Evolutionary conservation across 108 stramenopile genomes (phyloP).

Genomic region (Epipyxis sp.): DNA sequence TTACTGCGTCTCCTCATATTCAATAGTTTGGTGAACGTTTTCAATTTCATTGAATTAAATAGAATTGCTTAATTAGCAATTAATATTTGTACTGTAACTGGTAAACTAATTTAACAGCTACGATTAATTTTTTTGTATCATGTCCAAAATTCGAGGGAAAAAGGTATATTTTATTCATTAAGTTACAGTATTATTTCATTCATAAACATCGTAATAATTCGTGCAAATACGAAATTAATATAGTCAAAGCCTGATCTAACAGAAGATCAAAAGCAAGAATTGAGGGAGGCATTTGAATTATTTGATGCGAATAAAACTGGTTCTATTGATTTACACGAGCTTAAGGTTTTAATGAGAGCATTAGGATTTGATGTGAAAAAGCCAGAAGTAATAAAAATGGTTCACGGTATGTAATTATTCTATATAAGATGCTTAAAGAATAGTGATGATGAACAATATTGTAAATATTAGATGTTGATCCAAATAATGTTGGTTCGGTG

Average conservation of each 20-base stretch:
- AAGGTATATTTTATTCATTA: neutral
- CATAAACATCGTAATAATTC: neutral
- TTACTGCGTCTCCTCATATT: no score
- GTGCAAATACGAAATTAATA: neutral
- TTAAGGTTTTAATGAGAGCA: slow-evolving; percentile 61
- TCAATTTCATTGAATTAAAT: neutral
- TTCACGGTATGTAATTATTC: slow-evolving; percentile 30
- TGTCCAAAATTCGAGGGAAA: neutral
- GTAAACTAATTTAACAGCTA: neutral
- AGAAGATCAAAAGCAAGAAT: slow-evolving; percentile 52
- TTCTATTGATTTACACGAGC: slow-evolving; percentile 55
- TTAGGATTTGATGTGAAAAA: slow-evolving; percentile 60
- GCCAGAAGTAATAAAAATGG: slow-evolving; percentile 48
- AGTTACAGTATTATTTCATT: neutral
- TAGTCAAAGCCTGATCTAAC: slow-evolving; percentile 45
- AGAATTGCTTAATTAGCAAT: neutral
- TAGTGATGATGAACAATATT: neutral
- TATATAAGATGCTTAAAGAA: neutral
- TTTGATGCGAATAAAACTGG: slow-evolving; percentile 60
- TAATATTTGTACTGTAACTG: neutral
- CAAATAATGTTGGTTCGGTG: slow-evolving; percentile 47
- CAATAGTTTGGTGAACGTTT: neutral
- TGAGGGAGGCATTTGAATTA: slow-evolving; percentile 57
- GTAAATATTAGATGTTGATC: slow-evolving; percentile 42
- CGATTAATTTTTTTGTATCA: neutral